Base-by-base conservation (phyloP, 306 rosid genomes). In the Ziziphus jujuba region DNA sequence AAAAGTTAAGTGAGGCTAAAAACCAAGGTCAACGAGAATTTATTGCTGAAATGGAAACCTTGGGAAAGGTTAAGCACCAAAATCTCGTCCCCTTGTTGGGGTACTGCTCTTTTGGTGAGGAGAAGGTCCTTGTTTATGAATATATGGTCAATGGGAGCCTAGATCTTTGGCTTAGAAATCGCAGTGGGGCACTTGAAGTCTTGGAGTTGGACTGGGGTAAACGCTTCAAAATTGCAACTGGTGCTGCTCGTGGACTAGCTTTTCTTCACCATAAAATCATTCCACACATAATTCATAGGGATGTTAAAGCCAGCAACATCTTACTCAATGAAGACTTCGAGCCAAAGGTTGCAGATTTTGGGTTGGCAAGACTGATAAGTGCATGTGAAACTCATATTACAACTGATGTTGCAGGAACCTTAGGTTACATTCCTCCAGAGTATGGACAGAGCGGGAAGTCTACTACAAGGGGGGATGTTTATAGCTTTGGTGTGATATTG, bases 401-500 rank as follows among this genome's bases (percentile, higher is more conserved):
- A 4, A 95, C 99, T 9, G 99, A 95, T 56, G 82, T 95, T 64
- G 99, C 99, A 0, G 99, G 99, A 74, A 95, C 99, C 66, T 90
- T 95, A 23, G 99, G 99, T 34, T 95, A 95, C 84, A 95, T 95
- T 48, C 99, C 99, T 19, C 99, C 99, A 0, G 99, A 95, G 89
- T 95, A 95, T 55, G 99, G 99, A 13, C 99, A 95, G 77, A 90
- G 99, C 57, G 97, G 90, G 69, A 82, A 96, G 71, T 90, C 97
- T 22, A 95, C 97, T 7, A 79, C 91, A 44, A 87, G 84, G 71
- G 99, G 99, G 5, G 99, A 95, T 59, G 97, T 95, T 38, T 95
- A 95, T 56, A 88, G 99, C 72, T 95, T 84, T 21, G 99, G 99
- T 15, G 97, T 95, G 65, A 95, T 95, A 54, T 60, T 95, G 67